phyloP scores from a whole-genome alignment of 208 protist genomes.

The Wallacemonas collosoma region DNA sequence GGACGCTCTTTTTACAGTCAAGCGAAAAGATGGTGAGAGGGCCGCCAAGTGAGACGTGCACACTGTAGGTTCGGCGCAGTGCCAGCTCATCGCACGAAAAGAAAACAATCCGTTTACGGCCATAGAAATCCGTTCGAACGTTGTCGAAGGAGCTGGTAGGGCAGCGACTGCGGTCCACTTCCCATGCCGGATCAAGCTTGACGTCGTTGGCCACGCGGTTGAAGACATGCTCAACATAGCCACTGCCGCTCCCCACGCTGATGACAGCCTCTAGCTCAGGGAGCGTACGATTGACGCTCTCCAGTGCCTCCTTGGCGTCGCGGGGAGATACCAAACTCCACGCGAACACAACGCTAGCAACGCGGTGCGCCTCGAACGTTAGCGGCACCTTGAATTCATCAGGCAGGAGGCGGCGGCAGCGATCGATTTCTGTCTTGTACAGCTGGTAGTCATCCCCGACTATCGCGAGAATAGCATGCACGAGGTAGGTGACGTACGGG shows the following conservation, averaged over 20 bases:
- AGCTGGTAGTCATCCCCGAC: conserved; percentile 86
- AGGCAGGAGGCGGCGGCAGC: conserved; percentile 58
- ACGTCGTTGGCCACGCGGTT: conserved; percentile 79
- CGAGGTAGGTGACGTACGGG: conserved; percentile 80
- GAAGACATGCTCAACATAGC: conserved; percentile 91
- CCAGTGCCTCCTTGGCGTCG: conserved; percentile 69
- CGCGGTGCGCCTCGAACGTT: conserved; percentile 83
- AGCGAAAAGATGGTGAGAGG: conserved; percentile 79
- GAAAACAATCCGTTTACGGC: conserved; percentile 52
- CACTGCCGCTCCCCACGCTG: conserved; percentile 80
- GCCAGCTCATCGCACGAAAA: conserved; percentile 86
- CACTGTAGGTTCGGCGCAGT: conserved; percentile 74
- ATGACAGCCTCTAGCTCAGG: conserved; percentile 64
- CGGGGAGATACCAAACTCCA: conserved; percentile 84
- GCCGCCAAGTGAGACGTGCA: conserved; percentile 77
- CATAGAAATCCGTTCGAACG: conserved; percentile 57
- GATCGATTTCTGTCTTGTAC: conserved; percentile 81
- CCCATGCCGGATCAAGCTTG: conserved; percentile 31
- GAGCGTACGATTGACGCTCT: conserved; percentile 49
- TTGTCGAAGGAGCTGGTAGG: conserved; percentile 64
- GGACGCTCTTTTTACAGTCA: conserved; percentile 56
- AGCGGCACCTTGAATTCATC: conserved; percentile 85
- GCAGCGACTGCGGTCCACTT: conserved; percentile 33
- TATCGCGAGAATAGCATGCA: conserved; percentile 57
- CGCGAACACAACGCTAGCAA: conserved; percentile 75